Conservation (phyloP, 2,329 filamentous ascomycete genomes). For the Nemania bipapillata region DNA sequence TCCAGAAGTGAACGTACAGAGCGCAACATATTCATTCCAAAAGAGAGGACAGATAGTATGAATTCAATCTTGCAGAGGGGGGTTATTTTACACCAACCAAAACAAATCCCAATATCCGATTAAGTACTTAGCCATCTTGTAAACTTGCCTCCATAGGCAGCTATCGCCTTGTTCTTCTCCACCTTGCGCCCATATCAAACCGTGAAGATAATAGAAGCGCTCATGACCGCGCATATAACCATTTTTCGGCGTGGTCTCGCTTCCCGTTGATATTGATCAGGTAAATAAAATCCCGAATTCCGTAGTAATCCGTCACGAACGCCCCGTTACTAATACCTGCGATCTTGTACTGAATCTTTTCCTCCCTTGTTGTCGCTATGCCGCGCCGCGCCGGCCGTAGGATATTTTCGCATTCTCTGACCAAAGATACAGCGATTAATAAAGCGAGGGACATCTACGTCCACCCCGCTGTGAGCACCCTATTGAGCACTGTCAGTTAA, state of each 20-base stretch:
- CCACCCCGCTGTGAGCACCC: constrained; percentile 55
- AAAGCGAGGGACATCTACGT: constrained; percentile 46
- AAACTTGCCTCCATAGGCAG: background rate
- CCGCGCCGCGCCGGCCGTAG: no score
- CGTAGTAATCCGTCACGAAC: background rate
- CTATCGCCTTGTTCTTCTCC: background rate
- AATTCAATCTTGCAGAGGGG: background rate
- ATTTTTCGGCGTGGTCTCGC: constrained; percentile 9
- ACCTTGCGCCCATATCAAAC: background rate
- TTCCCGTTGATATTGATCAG: background rate
- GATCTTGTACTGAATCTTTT: background rate
- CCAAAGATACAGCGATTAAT: constrained; percentile 31
- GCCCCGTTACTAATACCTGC: background rate
- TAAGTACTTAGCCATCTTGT: background rate
- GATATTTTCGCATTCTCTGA: background rate
- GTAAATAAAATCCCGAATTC: background rate
- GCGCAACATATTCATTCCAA: no score
- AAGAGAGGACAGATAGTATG: background rate
- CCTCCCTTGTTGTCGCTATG: background rate
- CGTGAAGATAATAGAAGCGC: background rate
- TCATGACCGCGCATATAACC: background rate
- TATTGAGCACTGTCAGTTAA: constrained; percentile 37
- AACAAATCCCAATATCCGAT: background rate
- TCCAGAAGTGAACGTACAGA: background rate
- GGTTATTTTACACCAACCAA: background rate